phyloP scores from a whole-genome alignment of 2,329 filamentous ascomycete species.

The Aspergillus sp. region DNA sequence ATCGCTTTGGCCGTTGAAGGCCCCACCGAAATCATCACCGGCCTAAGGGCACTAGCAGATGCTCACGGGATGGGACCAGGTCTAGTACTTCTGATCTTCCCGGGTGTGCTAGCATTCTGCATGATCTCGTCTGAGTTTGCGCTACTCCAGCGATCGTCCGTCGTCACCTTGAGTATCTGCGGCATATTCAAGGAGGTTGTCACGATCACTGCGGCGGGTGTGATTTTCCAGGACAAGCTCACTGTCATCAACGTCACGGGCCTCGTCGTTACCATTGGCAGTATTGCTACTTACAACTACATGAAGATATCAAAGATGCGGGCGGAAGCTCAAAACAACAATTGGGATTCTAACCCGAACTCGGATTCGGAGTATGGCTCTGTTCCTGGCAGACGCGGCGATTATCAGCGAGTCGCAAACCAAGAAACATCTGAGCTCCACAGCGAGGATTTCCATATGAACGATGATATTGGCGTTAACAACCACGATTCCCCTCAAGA shows the following conservation, averaged over 20 bases:
- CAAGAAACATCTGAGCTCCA: slow-evolving; percentile 24
- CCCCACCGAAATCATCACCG: slow-evolving; percentile 64
- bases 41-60: slow-evolving; percentile 62
- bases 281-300: slow-evolving; percentile 89
- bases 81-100: slow-evolving; percentile 78
- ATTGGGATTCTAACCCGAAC: slow-evolving; percentile 10
- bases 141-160: slow-evolving; percentile 87
- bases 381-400: slow-evolving; percentile 22
- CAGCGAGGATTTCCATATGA: slow-evolving; percentile 15
- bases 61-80: slow-evolving; percentile 68
- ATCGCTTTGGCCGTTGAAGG: slow-evolving; percentile 89
- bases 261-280: slow-evolving; percentile 80
- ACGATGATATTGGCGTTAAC: slow-evolving; percentile 26
- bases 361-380: slow-evolving; percentile 30
- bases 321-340: slow-evolving; percentile 60
- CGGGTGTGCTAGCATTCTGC: slow-evolving; percentile 84
- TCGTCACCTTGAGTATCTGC: slow-evolving; percentile 93
- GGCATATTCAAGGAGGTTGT: slow-evolving; percentile 99
- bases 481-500: slow-evolving; percentile 20
- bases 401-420: slow-evolving; percentile 28
- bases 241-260: slow-evolving; percentile 86
- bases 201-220: slow-evolving; percentile 83
- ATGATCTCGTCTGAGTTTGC: slow-evolving; percentile 98
- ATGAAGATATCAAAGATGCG: slow-evolving; percentile 92
- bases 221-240: slow-evolving; percentile 85